Evolutionary conservation across 2,329 filamentous ascomycete species (phyloP), one percentile per base, ranked within the genome.

Genomic region (Venturiaceae sp.): DNA sequence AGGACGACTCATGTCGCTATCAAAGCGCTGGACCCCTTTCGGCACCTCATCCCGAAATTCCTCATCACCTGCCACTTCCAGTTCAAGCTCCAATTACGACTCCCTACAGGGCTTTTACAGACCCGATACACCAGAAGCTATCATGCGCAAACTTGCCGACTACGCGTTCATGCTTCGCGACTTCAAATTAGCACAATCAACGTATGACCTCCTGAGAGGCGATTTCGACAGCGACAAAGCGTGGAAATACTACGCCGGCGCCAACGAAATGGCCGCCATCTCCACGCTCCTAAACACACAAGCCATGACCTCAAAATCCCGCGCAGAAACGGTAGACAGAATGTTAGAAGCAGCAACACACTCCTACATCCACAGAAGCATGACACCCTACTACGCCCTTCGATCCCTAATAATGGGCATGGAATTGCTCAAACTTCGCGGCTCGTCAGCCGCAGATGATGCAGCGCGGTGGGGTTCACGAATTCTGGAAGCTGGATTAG

Each of bases 161-260:
- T 97, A 92, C 72, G 86, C 91, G 11, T 95, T 99, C 67, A 96
- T 99, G 92, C 80, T 99, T 37, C 84, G 94, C 33, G 95, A 99
- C 71, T 99, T 88, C 84, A 96, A 95, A 72, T 77, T 99, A 36
- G 90, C 94, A 9, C 83, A 94, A 65, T 91, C 87, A 13, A 96
- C 90, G 0, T 99, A 96, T 69, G 92, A 99, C 59, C 81, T 99
- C 5, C 75, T 99, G 8, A 84, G 90, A 57, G 83, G 86, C 7
- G 95, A 99, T 70, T 99, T 92, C 71, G 86, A 84, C 67, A 94
- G 94, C 68, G 92, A 96, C 69, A 97, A 97, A 71, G 95, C 94
- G 1, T 99, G 94, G 94, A 90, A 84, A 65, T 89, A 97, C 67
- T 90, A 96, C 69, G 94, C 94, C 0, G 92, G 89, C 3, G 87